Evolutionary conservation across 768 basidiomycete genomes (phyloP), one percentile per base, ranked within the genome.

Genomic region (Lactarius tabidus): DNA sequence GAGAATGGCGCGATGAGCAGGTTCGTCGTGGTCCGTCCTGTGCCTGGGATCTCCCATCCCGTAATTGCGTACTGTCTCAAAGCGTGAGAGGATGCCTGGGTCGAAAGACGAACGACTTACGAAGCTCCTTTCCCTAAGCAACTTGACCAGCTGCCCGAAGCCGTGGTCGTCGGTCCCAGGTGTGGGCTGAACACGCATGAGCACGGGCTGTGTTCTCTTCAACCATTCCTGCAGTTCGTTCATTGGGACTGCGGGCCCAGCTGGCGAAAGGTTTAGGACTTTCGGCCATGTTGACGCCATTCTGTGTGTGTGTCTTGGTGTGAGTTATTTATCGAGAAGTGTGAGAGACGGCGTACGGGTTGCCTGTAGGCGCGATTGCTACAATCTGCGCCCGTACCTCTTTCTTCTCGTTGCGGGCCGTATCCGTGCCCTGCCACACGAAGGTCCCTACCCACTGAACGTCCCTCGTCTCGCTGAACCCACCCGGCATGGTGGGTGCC

Each of bases 171-270:
- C 62, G 12, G 68, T 48, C 41, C 64, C 58, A 26, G 60, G 53
- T 26, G 62, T 48, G 12, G 67, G 17, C 9, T 26, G 28, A 26
- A 70, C 35, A 4, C 51, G 39, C 55, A 65, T 62, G n/a, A 70
- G n/a, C 38, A 57, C 62, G 4, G 69, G 64, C 1, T 28, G 28
- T 15, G 48, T 55, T 36, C 59, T 60, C 53, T 26, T 53, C 26
- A 68, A 54, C 69, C 69, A 70, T 2, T 68, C 67, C n/a, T 70
- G 58, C 9, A 70, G 53, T n/a, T 70, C 69, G 6, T 53, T 41
- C 57, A 61, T 45, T 14, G 60, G 39, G n/a, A 60, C 67, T 15
- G 64, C 53, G 3, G 59, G 62, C 15, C 59, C 52, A 26, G 48
- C 64, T 39, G 67, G 67, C 20, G 39, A 51, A 48, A 70, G 60